These are phyloP conservation scores for Paraphaeosphaeria sporulosa DNA, from an alignment of 2,329 filamentous ascomycete genomes.

Conservation along the genomic window DNA sequence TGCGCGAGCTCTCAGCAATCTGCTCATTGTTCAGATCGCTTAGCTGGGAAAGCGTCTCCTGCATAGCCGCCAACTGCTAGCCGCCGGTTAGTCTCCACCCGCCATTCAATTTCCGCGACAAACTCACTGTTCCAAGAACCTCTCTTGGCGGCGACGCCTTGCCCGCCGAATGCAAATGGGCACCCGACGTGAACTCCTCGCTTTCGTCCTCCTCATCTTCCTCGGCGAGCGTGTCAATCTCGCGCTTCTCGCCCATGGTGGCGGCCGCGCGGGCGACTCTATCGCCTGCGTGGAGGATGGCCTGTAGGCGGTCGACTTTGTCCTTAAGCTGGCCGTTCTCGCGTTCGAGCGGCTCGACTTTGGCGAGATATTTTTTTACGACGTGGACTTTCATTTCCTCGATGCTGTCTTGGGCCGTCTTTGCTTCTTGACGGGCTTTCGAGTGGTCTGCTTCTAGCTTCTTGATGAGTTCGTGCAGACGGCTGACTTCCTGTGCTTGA, in stretches of 20 bases:
- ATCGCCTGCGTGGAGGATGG: constrained; percentile 46
- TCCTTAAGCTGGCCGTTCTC: constrained; percentile 40
- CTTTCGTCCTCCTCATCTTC: constrained; percentile 37
- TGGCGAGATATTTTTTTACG: constrained; percentile 45
- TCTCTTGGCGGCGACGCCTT: constrained; percentile 27
- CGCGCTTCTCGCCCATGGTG: constrained; percentile 42
- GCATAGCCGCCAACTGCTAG: constrained; percentile 51
- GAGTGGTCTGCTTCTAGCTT: constrained; percentile 22
- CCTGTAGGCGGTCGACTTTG: constrained; percentile 44
- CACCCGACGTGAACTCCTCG: constrained; percentile 23
- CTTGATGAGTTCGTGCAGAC: constrained; percentile 21
- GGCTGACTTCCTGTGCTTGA: constrained; percentile 19
- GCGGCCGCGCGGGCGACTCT: constrained; percentile 46
- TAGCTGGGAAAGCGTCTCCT: constrained; percentile 45
- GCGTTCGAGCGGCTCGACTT: constrained; percentile 43
- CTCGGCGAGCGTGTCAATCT: constrained; percentile 41
- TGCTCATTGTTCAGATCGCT: constrained; percentile 45
- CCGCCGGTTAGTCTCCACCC: constrained; percentile 35
- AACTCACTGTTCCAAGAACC: constrained; percentile 47
- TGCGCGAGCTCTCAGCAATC: constrained; percentile 43
- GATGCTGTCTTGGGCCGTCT: constrained; percentile 43
- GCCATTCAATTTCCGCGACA: constrained; percentile 2
- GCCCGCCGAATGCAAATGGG: constrained; percentile 9
- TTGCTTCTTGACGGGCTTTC: constrained; percentile 18
- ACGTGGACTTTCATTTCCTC: constrained; percentile 48